Base-by-base conservation (phyloP, 257 asterid genomes). In the Sherardia arvensis region DNA sequence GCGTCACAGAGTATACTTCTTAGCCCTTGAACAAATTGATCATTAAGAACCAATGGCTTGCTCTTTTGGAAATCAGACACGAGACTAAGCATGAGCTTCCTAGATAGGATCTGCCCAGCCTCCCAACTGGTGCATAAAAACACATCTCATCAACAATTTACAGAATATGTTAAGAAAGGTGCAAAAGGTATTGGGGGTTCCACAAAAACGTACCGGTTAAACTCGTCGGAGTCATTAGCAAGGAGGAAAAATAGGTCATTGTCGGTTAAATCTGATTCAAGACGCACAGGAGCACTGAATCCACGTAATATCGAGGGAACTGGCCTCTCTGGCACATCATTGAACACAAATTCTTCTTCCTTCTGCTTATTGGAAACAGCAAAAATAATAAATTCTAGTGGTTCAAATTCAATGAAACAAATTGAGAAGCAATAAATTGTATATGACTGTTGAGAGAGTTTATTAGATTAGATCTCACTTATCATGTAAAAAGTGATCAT, bases 161-260 rank as follows among this genome's bases (percentile, higher is more conserved):
- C 5, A 17, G 11, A 53, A 53, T 5, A 22, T 23, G 22, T 18
- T 6, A 68, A 57, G 69, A 38, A 26, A 53, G 40, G 32, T n/a
- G n/a, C n/a, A 11, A 8, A 36, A 18, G 38, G 5, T 28, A 6
- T 8, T 17, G 4, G 12, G 34, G n/a, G 1, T 64, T 55, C 57
- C 17, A 57, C 21, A n/a, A n/a, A 63, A 80, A 47, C 74, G 81
- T 79, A 88, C 96, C 96, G 87, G 73, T 85, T 88, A 74, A 88
- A 88, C 79, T 88, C 96, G 69, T 88, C 92, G 26, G 92, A 80
- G 78, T 88, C 95, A 74, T 84, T 81, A 40, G 92, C 96, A 26
- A 88, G 91, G 73, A 88, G 95, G 79, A 88, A 82, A 66, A 78
- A 80, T 25, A 88, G 74, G 71, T 88, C 90, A n/a, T 53, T 76